These are phyloP conservation scores for Eucalyptus viminalis DNA, from an alignment of 345 rosid species.

Conservation along the genomic window DNA sequence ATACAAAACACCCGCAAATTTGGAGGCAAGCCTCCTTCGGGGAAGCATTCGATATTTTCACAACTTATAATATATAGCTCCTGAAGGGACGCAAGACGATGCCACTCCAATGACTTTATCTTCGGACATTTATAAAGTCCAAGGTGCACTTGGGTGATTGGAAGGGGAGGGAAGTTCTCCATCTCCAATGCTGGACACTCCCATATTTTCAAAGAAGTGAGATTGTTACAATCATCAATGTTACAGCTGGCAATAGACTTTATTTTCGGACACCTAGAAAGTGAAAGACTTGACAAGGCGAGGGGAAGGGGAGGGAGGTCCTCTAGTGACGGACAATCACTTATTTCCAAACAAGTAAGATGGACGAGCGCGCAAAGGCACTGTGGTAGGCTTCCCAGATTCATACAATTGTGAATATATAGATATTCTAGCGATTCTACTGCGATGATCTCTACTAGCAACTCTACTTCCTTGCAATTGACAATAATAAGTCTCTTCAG, in stretches of 20 bases:
- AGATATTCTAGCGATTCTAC: no score
- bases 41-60: no score
- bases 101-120: no score
- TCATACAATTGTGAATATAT: accelerated
- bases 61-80: accelerated
- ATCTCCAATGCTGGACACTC: no score
- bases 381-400: neutral
- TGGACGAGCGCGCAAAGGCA: neutral
- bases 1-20: no score
- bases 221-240: neutral
- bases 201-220: accelerated
- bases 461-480: accelerated
- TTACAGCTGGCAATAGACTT: neutral
- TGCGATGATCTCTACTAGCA: accelerated
- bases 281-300: accelerated
- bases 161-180: no score
- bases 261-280: accelerated
- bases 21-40: no score
- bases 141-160: accelerated
- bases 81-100: no score
- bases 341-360: accelerated
- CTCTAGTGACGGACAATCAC: accelerated
- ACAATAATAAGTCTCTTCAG: accelerated
- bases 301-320: neutral
- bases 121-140: accelerated